These are phyloP conservation scores for Tylopilus sp. DNA, from an alignment of 768 basidiomycete species.

Conservation along the genomic window DNA sequence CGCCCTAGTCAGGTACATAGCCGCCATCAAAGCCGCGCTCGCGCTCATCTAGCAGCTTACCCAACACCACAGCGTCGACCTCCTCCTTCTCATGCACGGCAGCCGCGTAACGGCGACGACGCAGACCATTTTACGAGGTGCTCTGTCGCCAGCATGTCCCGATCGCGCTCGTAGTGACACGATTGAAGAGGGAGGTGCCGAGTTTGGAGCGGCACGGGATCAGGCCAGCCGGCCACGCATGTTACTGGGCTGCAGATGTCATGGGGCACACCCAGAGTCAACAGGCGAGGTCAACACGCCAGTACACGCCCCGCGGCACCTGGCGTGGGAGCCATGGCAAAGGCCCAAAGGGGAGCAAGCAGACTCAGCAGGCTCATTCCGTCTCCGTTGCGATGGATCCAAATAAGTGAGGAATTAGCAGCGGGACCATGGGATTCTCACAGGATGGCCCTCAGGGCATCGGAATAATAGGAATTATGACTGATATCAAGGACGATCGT, in stretches of 20 bases:
- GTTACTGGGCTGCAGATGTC: constrained; percentile 29
- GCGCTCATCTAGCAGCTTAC: constrained; percentile 34
- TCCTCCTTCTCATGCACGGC: constrained; percentile 40
- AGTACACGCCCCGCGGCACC: too few species aligned
- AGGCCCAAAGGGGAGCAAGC: too few species aligned
- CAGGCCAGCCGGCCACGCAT: constrained; percentile 26
- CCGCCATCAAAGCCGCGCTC: constrained; percentile 26
- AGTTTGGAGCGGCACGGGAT: constrained; percentile 23
- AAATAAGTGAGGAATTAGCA: constrained; percentile 40
- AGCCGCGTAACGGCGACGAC: constrained; percentile 35
- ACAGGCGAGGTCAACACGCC: too few species aligned
- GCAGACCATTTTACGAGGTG: constrained; percentile 38
- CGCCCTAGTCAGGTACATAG: constrained; percentile 20
- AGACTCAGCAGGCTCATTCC: too few species aligned
- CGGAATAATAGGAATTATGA: constrained; percentile 44
- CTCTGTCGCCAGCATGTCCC: constrained; percentile 34
- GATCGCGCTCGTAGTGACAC: constrained; percentile 31
- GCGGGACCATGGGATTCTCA: constrained; percentile 42
- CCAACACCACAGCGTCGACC: constrained; percentile 33
- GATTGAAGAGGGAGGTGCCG: constrained; percentile 34
- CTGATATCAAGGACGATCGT: constrained; percentile 50
- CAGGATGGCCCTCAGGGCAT: constrained; percentile 44
- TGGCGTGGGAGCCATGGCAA: too few species aligned
- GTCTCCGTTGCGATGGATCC: constrained; percentile 35
- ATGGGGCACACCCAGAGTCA: too few species aligned